Evolutionary conservation across 805 yeast species (phyloP), one percentile per base, ranked within the genome.

Genomic region (Saitoella complicata): DNA sequence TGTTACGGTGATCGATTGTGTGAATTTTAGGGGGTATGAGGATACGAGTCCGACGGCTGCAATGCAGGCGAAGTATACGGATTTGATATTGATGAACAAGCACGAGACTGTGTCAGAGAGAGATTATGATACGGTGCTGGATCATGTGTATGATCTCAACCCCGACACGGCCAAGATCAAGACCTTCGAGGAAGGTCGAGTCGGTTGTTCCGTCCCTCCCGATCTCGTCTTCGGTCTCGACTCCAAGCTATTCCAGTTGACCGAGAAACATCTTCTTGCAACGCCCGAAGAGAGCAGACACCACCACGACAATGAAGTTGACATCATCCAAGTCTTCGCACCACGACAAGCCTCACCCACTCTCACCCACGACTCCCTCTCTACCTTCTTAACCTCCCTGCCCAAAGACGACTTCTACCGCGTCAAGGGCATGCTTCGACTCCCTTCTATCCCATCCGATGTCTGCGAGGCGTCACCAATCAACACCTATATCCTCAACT

Each of bases 141-240:
- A 51, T 38, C 38, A 51, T 29, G 53, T 51, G 11, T 47, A 51
- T 40, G 53, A 51, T 40, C 21, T 51, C 32, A 51, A 51, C 37
- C 50, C 53, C 5, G 53, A 51, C 34, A 51, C 53, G n/a, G 53
- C 53, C 4, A 50, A 50, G 40, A 41, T 51, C 21, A 50, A 50
- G 39, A 46, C 53, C n/a, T 38, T 37, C 21, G 36, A 37, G 5
- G 53, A 21, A 4, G 21, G 21, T 21, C 21, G 21, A 21, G 21
- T 21, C 21, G 21, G 21, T 21, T 21, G 53, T 11, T 31, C 41
- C 13, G 49, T 51, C 38, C 46, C 53, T 8, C 50, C 41, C 43
- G 45, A 48, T 3, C 51, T 48, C 3, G 50, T 51, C 11, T 30
- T 51, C 39, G 53, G 53, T 5, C 38, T 51, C 5, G 53, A 51